Percentiles rank a stretch among this genome's conserved stretches.
Conservation (phyloP, 352 stramenopile genomes). For the Phytophthora fragariaefolia region DNA sequence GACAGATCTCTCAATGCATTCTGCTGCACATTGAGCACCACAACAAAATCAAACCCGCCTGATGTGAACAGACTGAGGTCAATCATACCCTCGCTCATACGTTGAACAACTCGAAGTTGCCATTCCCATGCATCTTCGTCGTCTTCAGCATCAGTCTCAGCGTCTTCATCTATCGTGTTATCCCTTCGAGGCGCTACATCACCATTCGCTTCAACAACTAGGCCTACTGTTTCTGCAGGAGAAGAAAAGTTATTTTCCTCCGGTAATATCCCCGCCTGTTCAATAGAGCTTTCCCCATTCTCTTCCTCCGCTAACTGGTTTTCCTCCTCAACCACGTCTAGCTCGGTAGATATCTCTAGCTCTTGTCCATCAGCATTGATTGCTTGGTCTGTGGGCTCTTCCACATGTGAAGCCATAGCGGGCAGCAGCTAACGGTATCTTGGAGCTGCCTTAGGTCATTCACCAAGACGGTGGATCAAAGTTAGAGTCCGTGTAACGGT, state of each 20-base stretch:
- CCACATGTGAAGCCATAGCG: slow-evolving; percentile 20
- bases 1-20: slow-evolving; percentile 64
- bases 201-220: neutral
- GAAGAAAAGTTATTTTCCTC: no score
- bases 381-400: slow-evolving; percentile 9
- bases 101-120: slow-evolving; percentile 64
- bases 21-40: slow-evolving; percentile 67
- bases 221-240: slow-evolving; percentile 4
- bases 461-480: neutral
- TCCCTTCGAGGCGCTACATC: slow-evolving; percentile 21
- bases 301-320: neutral
- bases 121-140: slow-evolving; percentile 40
- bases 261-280: no score
- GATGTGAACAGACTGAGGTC: slow-evolving; percentile 43
- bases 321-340: neutral
- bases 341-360: neutral
- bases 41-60: slow-evolving; percentile 56
- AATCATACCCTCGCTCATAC: slow-evolving; percentile 44
- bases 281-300: neutral
- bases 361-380: neutral
- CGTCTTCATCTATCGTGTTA: slow-evolving; percentile 15
- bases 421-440: slow-evolving; percentile 10
- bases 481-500: slow-evolving; percentile 26
- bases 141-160: neutral
- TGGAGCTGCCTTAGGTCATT: neutral